These are phyloP conservation scores for Blastomyces parvus DNA, from an alignment of 2,329 filamentous ascomycete species.

Conservation along the genomic window DNA sequence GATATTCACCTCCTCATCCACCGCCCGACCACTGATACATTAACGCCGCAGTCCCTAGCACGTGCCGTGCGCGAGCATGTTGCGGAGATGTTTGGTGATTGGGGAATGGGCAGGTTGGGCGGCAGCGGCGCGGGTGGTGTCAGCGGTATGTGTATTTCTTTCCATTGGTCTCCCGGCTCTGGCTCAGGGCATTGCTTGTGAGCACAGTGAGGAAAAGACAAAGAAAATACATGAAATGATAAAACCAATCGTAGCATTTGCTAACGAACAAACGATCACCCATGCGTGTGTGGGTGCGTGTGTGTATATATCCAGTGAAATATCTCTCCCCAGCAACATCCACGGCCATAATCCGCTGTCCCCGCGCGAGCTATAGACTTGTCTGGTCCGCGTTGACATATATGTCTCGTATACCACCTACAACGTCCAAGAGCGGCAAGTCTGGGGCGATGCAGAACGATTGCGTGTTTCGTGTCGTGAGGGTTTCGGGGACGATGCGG, in stretches of 20 bases:
- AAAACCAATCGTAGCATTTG: background rate
- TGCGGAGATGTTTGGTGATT: slow-evolving; percentile 72
- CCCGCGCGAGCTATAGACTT: slow-evolving; percentile 71
- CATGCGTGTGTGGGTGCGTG: no score
- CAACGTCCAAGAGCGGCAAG: slow-evolving; percentile 33
- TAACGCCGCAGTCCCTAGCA: slow-evolving; percentile 57
- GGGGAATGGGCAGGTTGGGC: slow-evolving; percentile 50
- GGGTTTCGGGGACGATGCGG: slow-evolving; percentile 85
- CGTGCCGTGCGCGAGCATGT: slow-evolving; percentile 63
- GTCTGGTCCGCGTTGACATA: slow-evolving; percentile 85
- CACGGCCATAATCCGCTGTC: slow-evolving; percentile 80
- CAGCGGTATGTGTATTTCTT: slow-evolving; percentile 43
- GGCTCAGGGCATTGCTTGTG: background rate
- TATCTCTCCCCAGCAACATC: slow-evolving; percentile 89
- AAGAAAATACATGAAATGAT: background rate
- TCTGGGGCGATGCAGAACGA: slow-evolving; percentile 26
- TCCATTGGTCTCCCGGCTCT: background rate
- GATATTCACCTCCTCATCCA: slow-evolving; percentile 60
- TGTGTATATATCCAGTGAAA: slow-evolving; percentile 55
- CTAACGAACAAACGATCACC: background rate
- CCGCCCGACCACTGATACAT: slow-evolving; percentile 62
- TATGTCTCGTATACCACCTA: slow-evolving; percentile 55
- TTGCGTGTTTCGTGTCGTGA: slow-evolving; percentile 74
- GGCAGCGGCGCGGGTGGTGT: slow-evolving; percentile 63
- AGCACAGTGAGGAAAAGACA: no score